Evolutionary conservation across 371 early-diverging fungal genomes (phyloP).

Genomic region (Mucor indicus): DNA sequence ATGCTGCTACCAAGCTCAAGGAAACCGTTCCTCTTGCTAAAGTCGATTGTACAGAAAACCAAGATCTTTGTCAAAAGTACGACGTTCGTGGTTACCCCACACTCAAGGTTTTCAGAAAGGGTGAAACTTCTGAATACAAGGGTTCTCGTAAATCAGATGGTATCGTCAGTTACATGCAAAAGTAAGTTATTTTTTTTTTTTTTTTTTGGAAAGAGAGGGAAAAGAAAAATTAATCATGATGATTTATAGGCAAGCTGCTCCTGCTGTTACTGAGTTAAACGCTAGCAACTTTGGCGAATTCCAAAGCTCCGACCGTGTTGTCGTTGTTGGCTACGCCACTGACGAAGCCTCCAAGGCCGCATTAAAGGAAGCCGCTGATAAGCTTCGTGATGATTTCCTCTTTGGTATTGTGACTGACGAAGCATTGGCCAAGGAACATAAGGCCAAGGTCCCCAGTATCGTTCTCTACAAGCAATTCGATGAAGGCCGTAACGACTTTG

Average conservation of each 20-base stretch:
- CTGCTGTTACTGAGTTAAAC: conserved; percentile 71
- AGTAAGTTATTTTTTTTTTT: conserved; percentile 46
- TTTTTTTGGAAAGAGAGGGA: no score
- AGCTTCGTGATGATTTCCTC: conserved; percentile 75
- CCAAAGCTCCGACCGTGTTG: conserved; percentile 78
- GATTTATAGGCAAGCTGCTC: conserved; percentile 68
- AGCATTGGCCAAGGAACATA: conserved; percentile 41
- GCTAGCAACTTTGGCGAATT: conserved; percentile 69
- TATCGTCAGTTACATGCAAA: conserved; percentile 89
- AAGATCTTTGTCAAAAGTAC: conserved; percentile 75
- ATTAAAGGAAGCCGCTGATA: conserved; percentile 67
- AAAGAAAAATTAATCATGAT: no score
- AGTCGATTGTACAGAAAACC: conserved; percentile 93
- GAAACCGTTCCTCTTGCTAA: conserved; percentile 78
- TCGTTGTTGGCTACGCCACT: conserved; percentile 78
- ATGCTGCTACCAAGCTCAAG: conserved; percentile 82
- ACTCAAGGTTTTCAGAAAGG: conserved; percentile 84
- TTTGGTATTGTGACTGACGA: conserved; percentile 79
- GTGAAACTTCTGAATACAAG: conserved; percentile 68
- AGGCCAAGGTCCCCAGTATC: conserved; percentile 60
- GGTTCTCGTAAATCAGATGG: conserved; percentile 81
- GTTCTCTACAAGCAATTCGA: conserved; percentile 91
- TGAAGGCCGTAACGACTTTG: conserved; percentile 70
- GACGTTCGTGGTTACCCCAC: conserved; percentile 92
- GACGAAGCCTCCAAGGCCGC: conserved; percentile 58